phyloP scores from a whole-genome alignment of 129 eudicot genomes.

The Artemisia argyi region DNA sequence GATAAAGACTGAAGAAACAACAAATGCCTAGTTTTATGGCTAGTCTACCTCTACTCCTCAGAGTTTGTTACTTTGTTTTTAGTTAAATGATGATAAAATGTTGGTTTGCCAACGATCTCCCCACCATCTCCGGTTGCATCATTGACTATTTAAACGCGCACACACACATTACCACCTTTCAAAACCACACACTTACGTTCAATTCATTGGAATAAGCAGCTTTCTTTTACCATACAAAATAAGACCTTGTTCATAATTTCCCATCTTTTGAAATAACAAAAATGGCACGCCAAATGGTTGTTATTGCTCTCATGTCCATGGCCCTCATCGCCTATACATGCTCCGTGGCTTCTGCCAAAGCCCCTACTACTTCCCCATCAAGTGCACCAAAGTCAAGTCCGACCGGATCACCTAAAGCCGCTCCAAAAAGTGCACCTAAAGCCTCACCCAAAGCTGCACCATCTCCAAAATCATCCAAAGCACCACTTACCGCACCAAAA shows the following conservation, averaged over 20 bases:
- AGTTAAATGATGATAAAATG: conserved; percentile 22
- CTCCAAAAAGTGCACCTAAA: conserved; percentile 18
- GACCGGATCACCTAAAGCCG: conserved; percentile 15
- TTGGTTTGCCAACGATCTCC: not conserved
- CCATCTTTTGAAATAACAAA: conserved; percentile 19
- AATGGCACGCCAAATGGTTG: conserved; percentile 40
- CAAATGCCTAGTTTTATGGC: conserved; percentile 4
- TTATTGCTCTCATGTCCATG: conserved; percentile 27
- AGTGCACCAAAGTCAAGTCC: not conserved
- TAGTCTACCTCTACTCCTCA: conserved; percentile 23
- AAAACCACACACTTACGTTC: conserved; percentile 9
- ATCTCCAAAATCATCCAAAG: conserved; percentile 1
- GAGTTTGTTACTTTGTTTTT: conserved; percentile 3
- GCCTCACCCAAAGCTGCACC: conserved; percentile 23
- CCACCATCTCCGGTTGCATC: conserved; percentile 23
- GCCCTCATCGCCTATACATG: conserved; percentile 27
- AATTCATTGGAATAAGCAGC: not conserved
- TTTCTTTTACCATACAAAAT: not conserved
- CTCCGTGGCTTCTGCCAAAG: not conserved
- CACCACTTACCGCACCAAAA: conserved; percentile 19
- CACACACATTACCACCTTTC: conserved; percentile 1
- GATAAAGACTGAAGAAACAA: too few species aligned
- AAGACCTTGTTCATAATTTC: not conserved
- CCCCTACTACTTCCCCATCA: conserved; percentile 27
- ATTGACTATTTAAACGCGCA: conserved; percentile 22